Evolutionary conservation across 2,329 filamentous ascomycete genomes (phyloP).

Genomic region (Hypoxylon sp.): DNA sequence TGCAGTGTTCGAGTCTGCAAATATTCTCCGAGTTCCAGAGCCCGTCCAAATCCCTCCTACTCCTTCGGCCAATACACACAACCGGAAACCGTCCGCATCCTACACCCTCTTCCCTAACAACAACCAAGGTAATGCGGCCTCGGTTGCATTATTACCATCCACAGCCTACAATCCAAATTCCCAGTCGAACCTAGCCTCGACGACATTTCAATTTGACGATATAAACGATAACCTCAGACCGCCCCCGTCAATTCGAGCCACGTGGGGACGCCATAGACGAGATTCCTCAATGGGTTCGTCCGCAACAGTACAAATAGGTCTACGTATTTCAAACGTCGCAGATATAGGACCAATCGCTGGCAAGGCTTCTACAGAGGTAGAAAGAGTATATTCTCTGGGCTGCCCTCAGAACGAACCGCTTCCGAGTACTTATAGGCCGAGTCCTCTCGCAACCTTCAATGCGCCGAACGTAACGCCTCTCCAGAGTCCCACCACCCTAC

Average conservation of each 20-base stretch:
- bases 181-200: constrained; percentile 33
- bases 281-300: constrained; percentile 75
- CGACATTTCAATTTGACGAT: constrained; percentile 34
- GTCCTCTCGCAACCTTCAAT: constrained; percentile 50
- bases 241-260: constrained; percentile 61
- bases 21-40: constrained; percentile 52
- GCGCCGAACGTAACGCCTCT: constrained; percentile 44
- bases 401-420: constrained; percentile 51
- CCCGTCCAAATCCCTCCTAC: constrained; percentile 52
- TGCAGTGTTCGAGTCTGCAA: constrained; percentile 49
- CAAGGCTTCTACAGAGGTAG: constrained; percentile 53
- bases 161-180: constrained; percentile 61
- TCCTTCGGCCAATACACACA: constrained; percentile 47
- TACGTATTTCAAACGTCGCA: constrained; percentile 74
- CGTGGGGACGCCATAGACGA: constrained; percentile 63
- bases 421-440: constrained; percentile 49
- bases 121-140: constrained; percentile 52
- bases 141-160: constrained; percentile 61
- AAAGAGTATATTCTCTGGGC: constrained; percentile 59
- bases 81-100: constrained; percentile 55
- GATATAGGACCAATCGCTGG: constrained; percentile 61
- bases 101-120: constrained; percentile 60
- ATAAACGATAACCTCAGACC: constrained; percentile 57
- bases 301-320: constrained; percentile 79
- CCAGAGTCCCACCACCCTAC: constrained; percentile 39